Evolutionary conservation across 257 asterid species (phyloP).

Genomic region (Capsicum baccatum): DNA sequence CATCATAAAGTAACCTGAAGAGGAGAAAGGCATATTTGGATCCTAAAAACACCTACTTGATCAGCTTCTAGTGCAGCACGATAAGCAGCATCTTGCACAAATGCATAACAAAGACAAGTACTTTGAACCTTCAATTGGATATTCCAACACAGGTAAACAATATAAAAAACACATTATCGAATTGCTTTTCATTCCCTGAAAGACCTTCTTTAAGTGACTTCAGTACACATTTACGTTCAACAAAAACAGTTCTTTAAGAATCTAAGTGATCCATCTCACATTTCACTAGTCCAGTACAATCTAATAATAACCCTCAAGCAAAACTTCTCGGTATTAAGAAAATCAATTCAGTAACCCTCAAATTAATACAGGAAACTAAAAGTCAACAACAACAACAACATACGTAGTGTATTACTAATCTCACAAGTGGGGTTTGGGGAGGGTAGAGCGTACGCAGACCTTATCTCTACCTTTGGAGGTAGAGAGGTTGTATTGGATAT

Average conservation of each 20-base stretch:
- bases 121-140: background rate
- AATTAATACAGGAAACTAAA: too few species aligned
- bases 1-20: background rate
- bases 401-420: too few species aligned
- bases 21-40: background rate
- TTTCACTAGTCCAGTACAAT: slow-evolving; percentile 9
- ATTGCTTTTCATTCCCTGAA: background rate
- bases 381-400: too few species aligned
- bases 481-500: too few species aligned
- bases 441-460: too few species aligned
- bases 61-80: slow-evolving; percentile 98
- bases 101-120: slow-evolving; percentile 9
- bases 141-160: background rate
- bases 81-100: slow-evolving; percentile 68
- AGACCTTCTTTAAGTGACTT: background rate
- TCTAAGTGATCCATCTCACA: slow-evolving; percentile 14
- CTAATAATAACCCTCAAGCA: background rate
- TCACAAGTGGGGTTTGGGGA: too few species aligned
- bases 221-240: background rate
- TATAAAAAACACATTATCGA: background rate
- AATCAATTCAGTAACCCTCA: too few species aligned
- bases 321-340: too few species aligned
- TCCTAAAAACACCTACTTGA: slow-evolving; percentile 63
- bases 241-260: background rate
- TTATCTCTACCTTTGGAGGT: too few species aligned